phyloP scores from a whole-genome alignment of 768 basidiomycete genomes.

The Collybiopsis confluens region DNA sequence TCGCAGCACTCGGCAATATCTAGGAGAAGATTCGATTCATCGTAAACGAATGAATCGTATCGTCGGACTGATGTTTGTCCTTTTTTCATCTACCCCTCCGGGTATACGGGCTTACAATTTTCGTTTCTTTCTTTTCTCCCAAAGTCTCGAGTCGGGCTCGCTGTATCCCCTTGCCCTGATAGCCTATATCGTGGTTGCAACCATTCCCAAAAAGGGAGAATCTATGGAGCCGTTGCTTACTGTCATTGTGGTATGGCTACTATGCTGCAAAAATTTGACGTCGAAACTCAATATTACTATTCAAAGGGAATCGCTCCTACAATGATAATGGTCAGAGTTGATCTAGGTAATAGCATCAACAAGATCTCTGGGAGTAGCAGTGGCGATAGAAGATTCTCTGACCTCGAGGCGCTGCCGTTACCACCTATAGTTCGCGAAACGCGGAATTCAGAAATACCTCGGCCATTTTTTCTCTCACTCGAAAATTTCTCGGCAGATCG shows the following conservation, averaged over 20 bases:
- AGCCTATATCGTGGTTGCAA: neutral
- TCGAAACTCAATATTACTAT: neutral
- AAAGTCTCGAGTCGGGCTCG: neutral
- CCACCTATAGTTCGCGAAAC: no score
- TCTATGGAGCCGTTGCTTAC: neutral
- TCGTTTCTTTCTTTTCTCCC: neutral
- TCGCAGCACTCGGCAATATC: neutral
- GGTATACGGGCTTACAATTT: neutral
- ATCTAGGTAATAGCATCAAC: neutral
- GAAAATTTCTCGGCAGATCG: no score
- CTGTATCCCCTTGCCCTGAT: neutral
- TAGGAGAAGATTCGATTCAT: neutral
- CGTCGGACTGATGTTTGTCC: neutral
- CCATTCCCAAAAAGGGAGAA: neutral
- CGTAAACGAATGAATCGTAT: neutral
- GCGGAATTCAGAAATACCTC: no score
- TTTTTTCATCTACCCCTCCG: neutral
- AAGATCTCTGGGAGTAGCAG: no score
- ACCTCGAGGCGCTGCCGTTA: no score
- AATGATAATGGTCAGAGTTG: neutral
- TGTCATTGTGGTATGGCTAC: neutral
- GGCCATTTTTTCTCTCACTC: no score
- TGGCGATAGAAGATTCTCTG: no score
- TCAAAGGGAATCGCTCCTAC: neutral
- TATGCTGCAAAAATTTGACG: neutral